Percentiles rank a stretch among this genome's conserved stretches.
These are phyloP conservation scores for Punica granatum DNA, from an alignment of 345 rosid species.

Conservation along the genomic window DNA sequence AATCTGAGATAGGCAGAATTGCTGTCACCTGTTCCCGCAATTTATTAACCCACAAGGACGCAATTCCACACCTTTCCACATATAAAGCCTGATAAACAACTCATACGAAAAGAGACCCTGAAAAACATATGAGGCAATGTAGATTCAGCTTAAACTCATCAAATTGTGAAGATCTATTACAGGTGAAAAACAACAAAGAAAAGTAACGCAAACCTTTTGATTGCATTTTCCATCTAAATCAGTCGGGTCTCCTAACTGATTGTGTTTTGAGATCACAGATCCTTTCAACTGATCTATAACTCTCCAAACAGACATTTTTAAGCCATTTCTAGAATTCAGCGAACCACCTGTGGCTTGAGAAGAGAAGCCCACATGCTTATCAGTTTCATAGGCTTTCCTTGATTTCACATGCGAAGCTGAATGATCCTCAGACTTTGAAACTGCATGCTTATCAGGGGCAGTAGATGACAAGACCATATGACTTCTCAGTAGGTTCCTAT, in stretches of 20 bases:
- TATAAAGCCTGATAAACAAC: slow-evolving; percentile 62
- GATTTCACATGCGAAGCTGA: slow-evolving; percentile 12
- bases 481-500: not conserved
- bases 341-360: slow-evolving; percentile 12
- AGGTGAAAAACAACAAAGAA: slow-evolving; percentile 7
- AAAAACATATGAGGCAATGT: slow-evolving; percentile 9
- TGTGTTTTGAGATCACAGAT: slow-evolving; percentile 19
- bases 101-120: slow-evolving; percentile 80
- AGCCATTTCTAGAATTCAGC: slow-evolving; percentile 22
- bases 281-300: slow-evolving; percentile 39
- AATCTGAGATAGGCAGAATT: not conserved
- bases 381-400: slow-evolving; percentile 11
- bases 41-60: slow-evolving; percentile 84
- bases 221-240: slow-evolving; percentile 20
- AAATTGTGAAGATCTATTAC: not conserved
- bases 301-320: slow-evolving; percentile 34
- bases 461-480: not conserved
- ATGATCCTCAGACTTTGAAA: slow-evolving; percentile 3
- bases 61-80: slow-evolving; percentile 51
- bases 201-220: slow-evolving; percentile 29
- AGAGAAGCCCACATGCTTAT: slow-evolving; percentile 4
- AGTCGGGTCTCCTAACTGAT: not conserved
- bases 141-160: slow-evolving; percentile 9
- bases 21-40: slow-evolving; percentile 80
- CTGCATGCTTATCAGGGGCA: slow-evolving; percentile 5